Evolutionary conservation across 768 basidiomycete species (phyloP).

Genomic region (Fistulinella prunicolor): DNA sequence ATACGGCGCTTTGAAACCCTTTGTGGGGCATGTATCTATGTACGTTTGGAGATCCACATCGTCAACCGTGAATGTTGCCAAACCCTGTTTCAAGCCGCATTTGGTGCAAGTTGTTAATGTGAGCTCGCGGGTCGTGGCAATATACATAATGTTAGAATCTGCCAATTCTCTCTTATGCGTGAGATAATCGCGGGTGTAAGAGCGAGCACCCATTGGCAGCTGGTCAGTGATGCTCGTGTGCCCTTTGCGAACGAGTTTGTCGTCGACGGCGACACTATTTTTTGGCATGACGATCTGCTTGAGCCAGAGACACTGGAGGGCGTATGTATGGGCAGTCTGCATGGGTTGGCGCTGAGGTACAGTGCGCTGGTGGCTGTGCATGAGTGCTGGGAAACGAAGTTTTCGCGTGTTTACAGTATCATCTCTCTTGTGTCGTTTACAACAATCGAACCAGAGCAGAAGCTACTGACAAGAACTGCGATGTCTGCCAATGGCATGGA

Average conservation of each 20-base stretch:
- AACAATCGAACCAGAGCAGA: constrained; percentile 9
- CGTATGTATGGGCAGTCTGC: no score
- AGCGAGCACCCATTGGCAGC: no score
- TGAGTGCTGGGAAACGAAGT: constrained; percentile 26
- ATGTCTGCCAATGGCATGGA: constrained; percentile 61
- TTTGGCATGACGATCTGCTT: no score
- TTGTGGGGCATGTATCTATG: constrained; percentile 4
- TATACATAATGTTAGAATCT: no score
- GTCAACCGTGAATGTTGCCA: background rate
- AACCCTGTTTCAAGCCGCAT: no score
- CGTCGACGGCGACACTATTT: no score
- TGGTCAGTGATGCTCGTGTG: no score
- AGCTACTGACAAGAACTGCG: constrained; percentile 3
- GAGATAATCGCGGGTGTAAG: no score
- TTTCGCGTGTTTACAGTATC: constrained; percentile 32
- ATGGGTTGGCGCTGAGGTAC: background rate
- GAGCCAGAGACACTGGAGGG: no score
- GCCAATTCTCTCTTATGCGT: no score
- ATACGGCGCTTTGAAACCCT: constrained; percentile 42
- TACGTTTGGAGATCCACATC: constrained; percentile 1
- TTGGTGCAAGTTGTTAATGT: background rate
- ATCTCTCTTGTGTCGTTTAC: constrained; percentile 8
- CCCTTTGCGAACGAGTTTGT: no score
- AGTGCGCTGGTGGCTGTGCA: constrained; percentile 24
- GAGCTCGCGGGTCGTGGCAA: no score